A percentile compares a stretch with the other conserved stretches of the same genome.
These are phyloP conservation scores for Saposhnikovia divaricata DNA, from an alignment of 129 eudicot genomes.

Conservation along the genomic window DNA sequence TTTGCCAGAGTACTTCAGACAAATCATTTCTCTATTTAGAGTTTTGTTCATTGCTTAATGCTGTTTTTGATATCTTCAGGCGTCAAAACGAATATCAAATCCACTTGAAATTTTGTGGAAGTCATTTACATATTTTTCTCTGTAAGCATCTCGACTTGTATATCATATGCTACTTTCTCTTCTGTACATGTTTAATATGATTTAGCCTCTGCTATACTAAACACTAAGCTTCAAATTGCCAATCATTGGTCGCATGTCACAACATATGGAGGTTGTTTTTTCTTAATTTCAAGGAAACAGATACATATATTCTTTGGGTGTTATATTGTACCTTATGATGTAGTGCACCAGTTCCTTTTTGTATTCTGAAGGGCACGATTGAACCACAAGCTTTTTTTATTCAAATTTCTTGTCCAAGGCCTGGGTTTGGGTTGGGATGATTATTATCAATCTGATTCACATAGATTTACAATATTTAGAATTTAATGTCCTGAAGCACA, in stretches of 20 bases:
- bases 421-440: neutral
- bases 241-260: neutral
- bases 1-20: neutral
- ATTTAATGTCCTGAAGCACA: neutral
- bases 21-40: neutral
- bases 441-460: neutral
- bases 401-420: neutral
- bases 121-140: slow-evolving; percentile 92
- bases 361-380: neutral
- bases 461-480: neutral
- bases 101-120: slow-evolving; percentile 93
- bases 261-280: neutral
- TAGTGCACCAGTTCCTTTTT: neutral
- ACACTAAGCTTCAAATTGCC: neutral
- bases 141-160: slow-evolving; percentile 36
- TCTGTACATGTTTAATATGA: neutral
- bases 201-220: neutral
- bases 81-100: slow-evolving; percentile 56
- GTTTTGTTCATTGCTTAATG: slow-evolving; percentile 1
- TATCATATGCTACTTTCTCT: neutral
- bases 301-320: neutral
- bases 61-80: slow-evolving; percentile 33
- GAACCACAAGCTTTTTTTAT: neutral
- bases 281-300: neutral
- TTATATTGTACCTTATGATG: neutral